Percentiles rank a stretch among this genome's conserved stretches.
Evolutionary conservation across 208 protist species (phyloP).

Genomic region (Acanthamoeba triangularis): DNA sequence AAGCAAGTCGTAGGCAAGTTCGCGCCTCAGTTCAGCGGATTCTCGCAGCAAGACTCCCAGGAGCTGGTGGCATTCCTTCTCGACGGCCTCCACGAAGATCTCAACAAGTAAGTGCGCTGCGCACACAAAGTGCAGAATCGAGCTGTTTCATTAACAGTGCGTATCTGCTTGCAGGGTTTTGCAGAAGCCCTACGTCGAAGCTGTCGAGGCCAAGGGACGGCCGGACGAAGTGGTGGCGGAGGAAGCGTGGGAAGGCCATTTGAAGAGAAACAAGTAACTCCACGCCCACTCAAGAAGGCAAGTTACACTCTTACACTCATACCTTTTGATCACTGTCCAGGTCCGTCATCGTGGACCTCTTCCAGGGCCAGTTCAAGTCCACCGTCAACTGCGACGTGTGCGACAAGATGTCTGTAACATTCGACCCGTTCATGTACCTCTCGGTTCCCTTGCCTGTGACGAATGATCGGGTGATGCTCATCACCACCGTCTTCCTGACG

Average conservation of each 20-base stretch:
- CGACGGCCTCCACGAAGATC: constrained; percentile 83
- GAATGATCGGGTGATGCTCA: constrained; percentile 15
- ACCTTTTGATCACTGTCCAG: not conserved
- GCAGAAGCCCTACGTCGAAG: constrained; percentile 91
- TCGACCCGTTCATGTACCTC: constrained; percentile 87
- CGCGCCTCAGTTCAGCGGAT: constrained; percentile 85
- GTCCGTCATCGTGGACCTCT: constrained; percentile 93
- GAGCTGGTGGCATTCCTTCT: constrained; percentile 85
- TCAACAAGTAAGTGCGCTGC: constrained; percentile 72
- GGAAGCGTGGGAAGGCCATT: constrained; percentile 93
- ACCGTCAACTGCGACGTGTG: constrained; percentile 84
- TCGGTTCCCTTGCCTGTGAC: not conserved
- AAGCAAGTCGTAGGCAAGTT: constrained; percentile 90
- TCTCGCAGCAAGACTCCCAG: constrained; percentile 84
- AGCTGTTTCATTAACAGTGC: not conserved
- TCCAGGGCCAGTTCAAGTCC: constrained; percentile 85
- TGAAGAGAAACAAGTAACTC: constrained; percentile 88
- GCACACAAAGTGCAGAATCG: too few relatives aligned
- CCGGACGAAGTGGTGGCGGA: constrained; percentile 92
- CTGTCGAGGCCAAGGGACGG: constrained; percentile 86
- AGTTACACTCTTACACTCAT: not conserved
- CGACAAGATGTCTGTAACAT: constrained; percentile 82
- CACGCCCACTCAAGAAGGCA: not conserved
- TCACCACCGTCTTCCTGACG: not conserved
- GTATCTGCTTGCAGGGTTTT: not conserved